These are phyloP conservation scores for Strobilomyces dryophilus DNA, from an alignment of 768 basidiomycete species.

Conservation along the genomic window DNA sequence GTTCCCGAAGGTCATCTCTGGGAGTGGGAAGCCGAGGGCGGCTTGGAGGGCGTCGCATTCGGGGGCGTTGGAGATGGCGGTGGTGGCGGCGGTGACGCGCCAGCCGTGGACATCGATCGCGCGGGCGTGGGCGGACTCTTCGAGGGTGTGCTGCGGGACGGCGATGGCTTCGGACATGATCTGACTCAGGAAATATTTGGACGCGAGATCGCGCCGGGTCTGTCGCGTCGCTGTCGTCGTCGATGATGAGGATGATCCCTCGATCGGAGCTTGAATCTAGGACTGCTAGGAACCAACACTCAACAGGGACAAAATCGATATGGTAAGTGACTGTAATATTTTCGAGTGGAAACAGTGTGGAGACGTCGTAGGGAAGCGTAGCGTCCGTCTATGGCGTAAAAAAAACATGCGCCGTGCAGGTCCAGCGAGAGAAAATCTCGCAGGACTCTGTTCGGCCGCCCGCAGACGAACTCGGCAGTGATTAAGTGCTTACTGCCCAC, in stretches of 20 bases:
- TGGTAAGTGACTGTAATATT: too few species aligned
- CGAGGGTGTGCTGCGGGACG: conserved; percentile 59
- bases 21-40: conserved; percentile 70
- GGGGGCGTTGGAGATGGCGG: conserved; percentile 74
- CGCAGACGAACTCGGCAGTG: too few species aligned
- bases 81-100: conserved; percentile 65
- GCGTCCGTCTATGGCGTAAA: too few species aligned
- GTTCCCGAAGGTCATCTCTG: conserved; percentile 96
- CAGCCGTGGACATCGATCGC: conserved; percentile 66
- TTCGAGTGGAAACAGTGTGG: neutral
- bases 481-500: too few species aligned
- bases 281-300: too few species aligned
- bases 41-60: conserved; percentile 70
- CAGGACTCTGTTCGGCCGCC: too few species aligned
- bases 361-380: neutral
- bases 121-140: conserved; percentile 67
- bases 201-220: neutral
- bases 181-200: conserved; percentile 12
- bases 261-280: conserved; percentile 1
- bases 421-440: too few species aligned
- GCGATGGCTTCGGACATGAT: conserved; percentile 41
- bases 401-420: too few species aligned
- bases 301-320: too few species aligned
- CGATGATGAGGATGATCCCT: neutral
- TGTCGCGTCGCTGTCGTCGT: conserved; percentile 3